These are phyloP conservation scores for Punica granatum DNA, from an alignment of 345 rosid genomes.

Conservation along the genomic window DNA sequence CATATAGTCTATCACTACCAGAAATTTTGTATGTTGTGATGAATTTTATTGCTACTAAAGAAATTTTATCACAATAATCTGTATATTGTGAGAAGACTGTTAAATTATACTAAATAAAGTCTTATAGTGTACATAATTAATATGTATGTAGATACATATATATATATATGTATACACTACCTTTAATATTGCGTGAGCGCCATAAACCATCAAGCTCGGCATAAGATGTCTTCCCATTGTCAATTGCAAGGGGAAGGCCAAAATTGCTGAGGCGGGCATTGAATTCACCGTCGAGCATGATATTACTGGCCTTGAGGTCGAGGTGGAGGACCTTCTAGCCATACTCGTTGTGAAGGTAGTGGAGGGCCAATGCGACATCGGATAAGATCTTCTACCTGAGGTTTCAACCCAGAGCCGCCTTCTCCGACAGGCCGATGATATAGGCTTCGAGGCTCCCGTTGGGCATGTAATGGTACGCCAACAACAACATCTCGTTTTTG, in stretches of 20 bases:
- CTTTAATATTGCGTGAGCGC: no score
- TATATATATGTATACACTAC: no score
- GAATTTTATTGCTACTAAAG: no score
- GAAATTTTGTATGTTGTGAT: no score
- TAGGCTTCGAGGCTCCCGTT: slow-evolving; percentile 52
- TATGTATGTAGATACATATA: no score
- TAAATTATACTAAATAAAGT: no score
- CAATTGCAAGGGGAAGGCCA: slow-evolving; percentile 47
- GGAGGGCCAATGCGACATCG: slow-evolving; percentile 47
- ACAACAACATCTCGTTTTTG: slow-evolving; percentile 35
- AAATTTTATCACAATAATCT: no score
- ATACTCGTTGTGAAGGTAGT: slow-evolving; percentile 53
- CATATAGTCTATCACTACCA: no score
- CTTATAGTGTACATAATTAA: no score
- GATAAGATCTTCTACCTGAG: slow-evolving; percentile 35
- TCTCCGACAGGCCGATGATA: slow-evolving; percentile 24
- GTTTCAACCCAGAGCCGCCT: slow-evolving; percentile 25
- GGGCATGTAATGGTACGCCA: slow-evolving; percentile 59
- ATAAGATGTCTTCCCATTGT: slow-evolving; percentile 42
- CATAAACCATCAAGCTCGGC: slow-evolving; percentile 51
- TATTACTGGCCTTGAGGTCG: slow-evolving; percentile 64
- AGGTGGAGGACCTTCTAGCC: slow-evolving; percentile 56
- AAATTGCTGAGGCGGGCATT: slow-evolving; percentile 58
- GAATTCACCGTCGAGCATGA: slow-evolving; percentile 46
- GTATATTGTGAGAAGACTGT: no score